Conservation (phyloP, 1,284 basidiomycete species). For the Ustilago nuda region DNA sequence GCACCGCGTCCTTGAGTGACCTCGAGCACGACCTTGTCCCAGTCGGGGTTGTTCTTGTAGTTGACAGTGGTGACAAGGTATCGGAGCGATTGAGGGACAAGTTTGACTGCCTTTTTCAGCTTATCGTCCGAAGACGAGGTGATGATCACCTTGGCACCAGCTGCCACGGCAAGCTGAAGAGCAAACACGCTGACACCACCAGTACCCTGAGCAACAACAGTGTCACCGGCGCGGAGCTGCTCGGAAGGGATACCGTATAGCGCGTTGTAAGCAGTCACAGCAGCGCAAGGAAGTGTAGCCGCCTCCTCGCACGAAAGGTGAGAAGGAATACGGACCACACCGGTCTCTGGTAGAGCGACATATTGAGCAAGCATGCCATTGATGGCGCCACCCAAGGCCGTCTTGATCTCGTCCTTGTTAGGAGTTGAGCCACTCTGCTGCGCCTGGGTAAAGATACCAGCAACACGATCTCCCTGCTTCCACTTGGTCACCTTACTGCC, state of each 20-base stretch:
- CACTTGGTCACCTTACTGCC: slow-evolving; percentile 74
- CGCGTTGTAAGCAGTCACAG: slow-evolving; percentile 73
- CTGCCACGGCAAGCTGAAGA: slow-evolving; percentile 74
- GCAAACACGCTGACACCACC: slow-evolving; percentile 75
- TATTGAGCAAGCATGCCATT: slow-evolving; percentile 76
- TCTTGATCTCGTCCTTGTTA: slow-evolving; percentile 60
- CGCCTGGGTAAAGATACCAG: slow-evolving; percentile 61
- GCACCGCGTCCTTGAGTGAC: slow-evolving; percentile 74
- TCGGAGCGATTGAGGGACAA: slow-evolving; percentile 59
- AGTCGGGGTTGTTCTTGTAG: slow-evolving; percentile 74
- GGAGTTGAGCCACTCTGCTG: slow-evolving; percentile 68
- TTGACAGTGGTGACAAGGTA: slow-evolving; percentile 69
- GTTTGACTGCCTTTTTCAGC: slow-evolving; percentile 63
- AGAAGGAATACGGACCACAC: slow-evolving; percentile 66
- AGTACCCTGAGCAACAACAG: slow-evolving; percentile 75
- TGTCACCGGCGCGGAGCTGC: slow-evolving; percentile 70
- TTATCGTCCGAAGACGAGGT: slow-evolving; percentile 77
- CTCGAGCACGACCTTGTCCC: slow-evolving; percentile 74
- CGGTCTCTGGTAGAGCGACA: slow-evolving; percentile 58
- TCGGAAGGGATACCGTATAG: slow-evolving; percentile 71
- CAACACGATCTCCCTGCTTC: slow-evolving; percentile 75
- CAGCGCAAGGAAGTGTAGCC: slow-evolving; percentile 72
- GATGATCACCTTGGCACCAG: slow-evolving; percentile 75
- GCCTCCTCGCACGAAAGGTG: slow-evolving; percentile 74
- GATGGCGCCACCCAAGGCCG: slow-evolving; percentile 72